Evolutionary conservation across 139 green algal genomes (phyloP).

Genomic region (Coelastrella sp.): DNA sequence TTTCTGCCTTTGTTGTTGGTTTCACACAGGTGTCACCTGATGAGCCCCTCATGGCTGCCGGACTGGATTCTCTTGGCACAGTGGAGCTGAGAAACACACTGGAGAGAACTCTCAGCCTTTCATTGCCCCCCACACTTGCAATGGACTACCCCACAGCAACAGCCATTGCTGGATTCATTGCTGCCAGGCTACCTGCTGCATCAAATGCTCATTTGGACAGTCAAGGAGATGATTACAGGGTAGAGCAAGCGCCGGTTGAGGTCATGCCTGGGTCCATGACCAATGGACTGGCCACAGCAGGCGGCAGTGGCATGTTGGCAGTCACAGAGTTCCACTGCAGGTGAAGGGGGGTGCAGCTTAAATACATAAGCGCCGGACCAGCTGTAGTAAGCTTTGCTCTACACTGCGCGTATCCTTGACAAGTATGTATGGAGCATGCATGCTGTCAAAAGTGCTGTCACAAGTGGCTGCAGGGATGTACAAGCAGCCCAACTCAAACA

Average conservation of each 20-base stretch:
- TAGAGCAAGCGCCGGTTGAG: neutral
- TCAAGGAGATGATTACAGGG: neutral
- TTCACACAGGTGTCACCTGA: slow-evolving; percentile 42
- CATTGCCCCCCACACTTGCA: slow-evolving; percentile 70
- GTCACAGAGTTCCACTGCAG: neutral
- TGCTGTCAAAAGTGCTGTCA: too few species aligned
- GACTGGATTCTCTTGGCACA: slow-evolving; percentile 81
- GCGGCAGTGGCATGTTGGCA: neutral
- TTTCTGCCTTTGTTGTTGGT: too few species aligned
- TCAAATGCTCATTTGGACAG: neutral
- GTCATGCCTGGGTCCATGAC: neutral
- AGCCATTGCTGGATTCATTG: slow-evolving; percentile 55
- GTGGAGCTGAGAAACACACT: slow-evolving; percentile 88
- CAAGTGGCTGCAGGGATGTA: too few species aligned
- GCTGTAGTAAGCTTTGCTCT: too few species aligned
- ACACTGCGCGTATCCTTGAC: too few species aligned
- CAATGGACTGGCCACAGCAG: neutral
- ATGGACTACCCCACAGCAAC: slow-evolving; percentile 77
- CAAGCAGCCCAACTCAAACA: too few species aligned
- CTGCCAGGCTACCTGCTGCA: neutral
- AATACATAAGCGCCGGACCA: too few species aligned
- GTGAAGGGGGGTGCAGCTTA: neutral
- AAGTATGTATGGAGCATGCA: too few species aligned
- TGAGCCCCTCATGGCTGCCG: slow-evolving; percentile 85
- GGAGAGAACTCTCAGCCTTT: slow-evolving; percentile 53